Evolutionary conservation across 208 protist species (phyloP).

Genomic region (Trypanosoma conorhini): DNA sequence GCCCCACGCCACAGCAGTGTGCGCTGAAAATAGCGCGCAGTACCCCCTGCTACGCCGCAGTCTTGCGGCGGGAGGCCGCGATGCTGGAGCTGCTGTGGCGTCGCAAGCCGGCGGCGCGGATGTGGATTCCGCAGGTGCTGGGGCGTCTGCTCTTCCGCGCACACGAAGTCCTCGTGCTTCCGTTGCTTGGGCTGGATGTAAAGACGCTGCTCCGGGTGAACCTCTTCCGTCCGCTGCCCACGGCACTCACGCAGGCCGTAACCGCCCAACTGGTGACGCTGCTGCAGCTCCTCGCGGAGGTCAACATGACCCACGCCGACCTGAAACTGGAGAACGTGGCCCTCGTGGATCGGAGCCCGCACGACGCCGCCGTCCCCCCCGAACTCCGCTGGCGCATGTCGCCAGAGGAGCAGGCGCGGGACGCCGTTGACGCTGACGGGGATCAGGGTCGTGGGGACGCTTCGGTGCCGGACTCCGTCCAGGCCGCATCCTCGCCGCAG

Average conservation of each 20-base stretch:
- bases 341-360: constrained; percentile 32
- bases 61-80: constrained; percentile 10
- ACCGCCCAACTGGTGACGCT: constrained; percentile 78
- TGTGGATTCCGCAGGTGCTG: constrained; percentile 34
- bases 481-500: background rate
- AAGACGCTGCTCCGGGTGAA: constrained; percentile 58
- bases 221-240: constrained; percentile 32
- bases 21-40: constrained; percentile 39
- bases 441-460: background rate
- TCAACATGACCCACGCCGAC: constrained; percentile 94
- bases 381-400: background rate
- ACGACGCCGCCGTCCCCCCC: background rate
- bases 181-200: constrained; percentile 63
- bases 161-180: constrained; percentile 61
- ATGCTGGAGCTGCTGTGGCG: constrained; percentile 19
- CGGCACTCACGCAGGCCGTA: constrained; percentile 41
- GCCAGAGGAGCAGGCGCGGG: background rate
- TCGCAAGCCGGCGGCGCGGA: constrained; percentile 18
- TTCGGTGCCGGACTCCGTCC: background rate
- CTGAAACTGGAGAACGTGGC: constrained; percentile 94
- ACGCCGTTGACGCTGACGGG: background rate
- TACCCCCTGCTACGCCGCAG: constrained; percentile 7
- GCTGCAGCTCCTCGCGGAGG: constrained; percentile 63
- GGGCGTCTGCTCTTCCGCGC: constrained; percentile 48
- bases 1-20: constrained; percentile 25